Evolutionary conservation across 768 basidiomycete species (phyloP), one percentile per base, ranked within the genome.

Genomic region (Naganishia onofrii): DNA sequence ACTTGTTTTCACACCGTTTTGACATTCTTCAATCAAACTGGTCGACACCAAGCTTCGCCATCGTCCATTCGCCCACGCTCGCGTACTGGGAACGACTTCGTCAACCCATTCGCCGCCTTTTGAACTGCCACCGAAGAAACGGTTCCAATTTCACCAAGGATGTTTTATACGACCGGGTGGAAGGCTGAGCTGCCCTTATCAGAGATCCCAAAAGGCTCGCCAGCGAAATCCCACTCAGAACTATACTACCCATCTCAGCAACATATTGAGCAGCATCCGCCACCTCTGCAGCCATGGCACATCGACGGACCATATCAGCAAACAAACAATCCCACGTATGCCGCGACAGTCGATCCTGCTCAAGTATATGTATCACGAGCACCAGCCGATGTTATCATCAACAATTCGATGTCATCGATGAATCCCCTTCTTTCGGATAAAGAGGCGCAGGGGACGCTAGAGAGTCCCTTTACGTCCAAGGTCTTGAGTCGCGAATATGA

Each of bases 281-380:
- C n/a, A 51, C n/a, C 48, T 23, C n/a, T n/a, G 12, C 48, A 51
- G 23, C 3, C 48, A n/a, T 51, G 48, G 48, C 48, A 26, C 7
- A 26, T 3, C 48, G 23, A 26, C 4, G 48, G 48, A 12, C 21
- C 48, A 26, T 4, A n/a, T 51, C 48, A 51, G 12, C 6, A 3
- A 1, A 26, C 23, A 7, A 21, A 26, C 13, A n/a, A 23, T 3
- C 42, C 42, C 6, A 42, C 5, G 23, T 63, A 44, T 19, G 36
- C 42, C 10, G 46, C 42, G 60, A 63, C 60, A 1, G 42, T 46
- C 38, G 46, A 63, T n/a, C 60, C 60, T 23, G 29, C 60, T n/a
- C 36, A 42, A 17, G 42, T 46, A 23, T 42, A 63, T 17, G 21
- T 5, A 13, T 63, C 60, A 1, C 36, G 60, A 0, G 60, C 42